Evolutionary conservation across 1,284 basidiomycete species (phyloP), one percentile per base, ranked within the genome.

Genomic region (Crocinoboletus sp.): DNA sequence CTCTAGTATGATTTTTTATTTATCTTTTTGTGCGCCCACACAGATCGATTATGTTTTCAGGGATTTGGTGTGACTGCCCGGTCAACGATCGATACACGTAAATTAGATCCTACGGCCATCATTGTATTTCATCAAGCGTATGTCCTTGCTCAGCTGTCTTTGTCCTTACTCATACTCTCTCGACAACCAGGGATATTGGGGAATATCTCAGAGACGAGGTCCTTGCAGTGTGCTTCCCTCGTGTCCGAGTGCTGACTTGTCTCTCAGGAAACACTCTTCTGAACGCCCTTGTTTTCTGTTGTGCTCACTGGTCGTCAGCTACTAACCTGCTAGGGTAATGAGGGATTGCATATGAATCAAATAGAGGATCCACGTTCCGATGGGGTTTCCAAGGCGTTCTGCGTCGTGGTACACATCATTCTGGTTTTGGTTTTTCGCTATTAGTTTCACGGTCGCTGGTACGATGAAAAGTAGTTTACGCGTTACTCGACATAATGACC

Each of bases 51-150:
- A 4, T 13, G 22, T 57, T 17, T 28, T 13, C 59, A 95, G 90
- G 95, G 96, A 16, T 99, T 99, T 62, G 96, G 96, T 38, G 96
- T 98, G 5, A 99, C 96, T 16, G 92, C 96, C 6, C 77, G 94
- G 43, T 95, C 92, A 24, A 99, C 96, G 8, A 69, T 96, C 10
- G 96, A 99, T 69, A 98, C 96, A 31, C 74, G 94, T 55, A 99
- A 99, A 76, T 70, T 98, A 38, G 95, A 99, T 66, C 96, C 96
- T n/a, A 97, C 94, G 23, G 84, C 91, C 15, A 98, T 99, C 55
- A 86, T 99, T 47, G 95, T 98, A 5, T 99, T 99, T 70, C 96
- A 99, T 65, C 96, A 99, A 75, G 89, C 96, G 88, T 94, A 65
- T 56, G 42, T 49, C 38, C 19, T 12, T 38, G 46, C 28, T 48